Conservation (phyloP, 2,329 filamentous ascomycete genomes). For the Cercospora berteroae region DNA sequence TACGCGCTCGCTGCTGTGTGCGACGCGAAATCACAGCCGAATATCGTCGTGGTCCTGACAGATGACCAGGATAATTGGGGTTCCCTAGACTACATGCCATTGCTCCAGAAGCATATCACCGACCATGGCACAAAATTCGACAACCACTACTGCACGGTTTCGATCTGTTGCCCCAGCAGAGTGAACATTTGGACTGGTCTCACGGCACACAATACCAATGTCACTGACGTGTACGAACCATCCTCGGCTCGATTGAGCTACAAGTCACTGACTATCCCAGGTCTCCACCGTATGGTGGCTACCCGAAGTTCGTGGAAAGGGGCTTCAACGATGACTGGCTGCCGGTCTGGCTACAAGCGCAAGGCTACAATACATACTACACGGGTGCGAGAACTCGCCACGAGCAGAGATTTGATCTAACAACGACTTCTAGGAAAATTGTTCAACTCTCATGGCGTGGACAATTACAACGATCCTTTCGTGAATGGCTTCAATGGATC, state of each 20-base stretch:
- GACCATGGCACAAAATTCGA: slow-evolving; percentile 51
- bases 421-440: slow-evolving; percentile 52
- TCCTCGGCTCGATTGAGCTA: neutral
- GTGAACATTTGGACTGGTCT: slow-evolving; percentile 64
- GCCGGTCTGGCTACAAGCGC: slow-evolving; percentile 65
- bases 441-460: slow-evolving; percentile 59
- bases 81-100: slow-evolving; percentile 60
- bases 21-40: slow-evolving; percentile 37
- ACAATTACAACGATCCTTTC: slow-evolving; percentile 60
- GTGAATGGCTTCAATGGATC: slow-evolving; percentile 58
- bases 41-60: slow-evolving; percentile 65
- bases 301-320: slow-evolving; percentile 63
- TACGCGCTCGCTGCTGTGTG: neutral
- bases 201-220: slow-evolving; percentile 67
- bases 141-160: slow-evolving; percentile 64
- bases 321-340: slow-evolving; percentile 67
- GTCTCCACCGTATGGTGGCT: slow-evolving; percentile 57
- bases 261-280: neutral
- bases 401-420: slow-evolving; percentile 50
- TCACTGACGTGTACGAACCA: slow-evolving; percentile 52
- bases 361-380: slow-evolving; percentile 70
- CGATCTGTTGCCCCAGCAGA: slow-evolving; percentile 65
- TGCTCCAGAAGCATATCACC: slow-evolving; percentile 53
- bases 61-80: slow-evolving; percentile 64
- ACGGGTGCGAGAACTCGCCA: slow-evolving; percentile 34